Evolutionary conservation across 2,329 filamentous ascomycete species (phyloP).

Genomic region (Fusarium napiforme): DNA sequence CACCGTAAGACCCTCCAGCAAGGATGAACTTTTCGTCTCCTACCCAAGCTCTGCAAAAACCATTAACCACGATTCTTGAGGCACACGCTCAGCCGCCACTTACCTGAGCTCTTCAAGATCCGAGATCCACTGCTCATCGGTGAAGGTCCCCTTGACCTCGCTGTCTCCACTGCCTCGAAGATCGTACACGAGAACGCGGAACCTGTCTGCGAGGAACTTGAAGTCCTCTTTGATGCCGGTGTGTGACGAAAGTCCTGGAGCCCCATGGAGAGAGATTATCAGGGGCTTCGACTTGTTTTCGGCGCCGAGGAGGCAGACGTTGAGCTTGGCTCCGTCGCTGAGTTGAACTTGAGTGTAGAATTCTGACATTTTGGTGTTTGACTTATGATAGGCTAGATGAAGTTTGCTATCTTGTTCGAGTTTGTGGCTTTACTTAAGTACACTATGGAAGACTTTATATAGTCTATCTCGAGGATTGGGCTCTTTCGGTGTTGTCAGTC

Average conservation of each 20-base stretch:
- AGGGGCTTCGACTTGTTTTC: slow-evolving; percentile 11
- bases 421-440: too few species aligned
- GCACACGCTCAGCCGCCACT: accelerated
- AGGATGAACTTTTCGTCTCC: slow-evolving; percentile 13
- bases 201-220: slow-evolving; percentile 5
- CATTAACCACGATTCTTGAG: accelerated
- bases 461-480: accelerated
- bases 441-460: neutral
- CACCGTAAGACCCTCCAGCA: slow-evolving; percentile 9
- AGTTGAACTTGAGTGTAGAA: neutral
- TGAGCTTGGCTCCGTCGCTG: slow-evolving; percentile 10
- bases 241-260: slow-evolving; percentile 2
- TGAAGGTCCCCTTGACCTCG: neutral
- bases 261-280: slow-evolving; percentile 5
- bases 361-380: neutral
- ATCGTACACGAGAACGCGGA: slow-evolving; percentile 17
- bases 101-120: slow-evolving; percentile 15
- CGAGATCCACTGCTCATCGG: slow-evolving; percentile 9
- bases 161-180: slow-evolving; percentile 8
- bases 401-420: too few species aligned
- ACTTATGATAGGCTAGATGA: accelerated
- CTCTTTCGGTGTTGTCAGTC: neutral
- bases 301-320: slow-evolving; percentile 12
- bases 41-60: neutral
- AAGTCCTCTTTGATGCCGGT: neutral